Evolutionary conservation across 352 stramenopile genomes (phyloP), one percentile per base, ranked within the genome.

Genomic region (Pythium scleroteichum): DNA sequence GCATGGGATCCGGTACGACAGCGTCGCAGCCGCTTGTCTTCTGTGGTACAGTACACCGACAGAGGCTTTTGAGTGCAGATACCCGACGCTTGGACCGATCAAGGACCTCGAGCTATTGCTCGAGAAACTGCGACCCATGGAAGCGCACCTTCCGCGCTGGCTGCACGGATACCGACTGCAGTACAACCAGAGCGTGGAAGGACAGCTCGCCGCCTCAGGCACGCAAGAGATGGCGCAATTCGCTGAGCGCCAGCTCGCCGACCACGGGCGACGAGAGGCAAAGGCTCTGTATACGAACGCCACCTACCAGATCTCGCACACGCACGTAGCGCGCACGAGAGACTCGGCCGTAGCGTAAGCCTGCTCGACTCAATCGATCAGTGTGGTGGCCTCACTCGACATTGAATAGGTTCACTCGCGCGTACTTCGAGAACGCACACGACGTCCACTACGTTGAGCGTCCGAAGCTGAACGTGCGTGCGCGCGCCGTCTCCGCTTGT

Each of bases 401-500:
- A 13, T 51, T 44, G 7, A 19, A 9, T 51, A 90, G 79, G 17
- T 93, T 91, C 62, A 73, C 65, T 8, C 63, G 45, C 23, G 69
- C 64, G 32, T 93, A 85, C 53, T 93, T 92, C 58, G 46, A 63
- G 10, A 89, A 90, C 23, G 66, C 79, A 1, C 48, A 61, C 12
- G 67, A 76, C 3, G 71, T 92, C 51, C 39, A 75, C 16, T 84
- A 81, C 69, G 64, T 82, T 24, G 65, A 82, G 48, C 79, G 81
- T 20, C 62, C 77, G 9, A 68, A 79, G 26, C 54, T 72, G 58
- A 74, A 86, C n/a, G 76, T 83, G 51, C 27, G 61, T 33, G 20
- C 6, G 33, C 41, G 48, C 1, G 19, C 51, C 20, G 14, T 14
- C 23, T 23, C 7, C 23, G 12, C 22, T 32, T 44, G n/a, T n/a